Percentiles rank a stretch among this genome's conserved stretches.
Conservation (phyloP, 176 grass and related monocot genomes). For the Eragrostis nindensis region DNA sequence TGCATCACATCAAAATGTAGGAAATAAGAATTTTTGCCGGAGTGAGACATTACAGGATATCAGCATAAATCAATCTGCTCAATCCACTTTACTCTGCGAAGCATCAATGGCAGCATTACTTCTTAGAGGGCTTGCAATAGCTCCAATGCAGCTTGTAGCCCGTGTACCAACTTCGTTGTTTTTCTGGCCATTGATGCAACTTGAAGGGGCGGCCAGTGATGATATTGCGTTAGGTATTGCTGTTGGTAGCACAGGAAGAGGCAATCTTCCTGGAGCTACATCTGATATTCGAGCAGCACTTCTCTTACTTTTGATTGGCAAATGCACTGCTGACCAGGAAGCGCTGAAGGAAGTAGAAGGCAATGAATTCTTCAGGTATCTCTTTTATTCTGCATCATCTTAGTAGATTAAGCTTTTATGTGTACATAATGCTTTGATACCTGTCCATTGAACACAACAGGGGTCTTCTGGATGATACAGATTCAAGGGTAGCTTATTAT, state of each 20-base stretch:
- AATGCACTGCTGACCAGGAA: constrained; percentile 91
- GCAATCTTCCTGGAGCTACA: constrained; percentile 94
- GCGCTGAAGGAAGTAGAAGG: constrained; percentile 95
- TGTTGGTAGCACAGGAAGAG: constrained; percentile 96
- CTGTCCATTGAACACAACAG: constrained; percentile 46
- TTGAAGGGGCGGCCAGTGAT: constrained; percentile 94
- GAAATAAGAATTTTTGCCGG: constrained; percentile 45
- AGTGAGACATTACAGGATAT: constrained; percentile 57
- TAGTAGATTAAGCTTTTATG: constrained; percentile 2
- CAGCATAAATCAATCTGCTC: constrained; percentile 43
- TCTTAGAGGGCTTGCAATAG: constrained; percentile 83
- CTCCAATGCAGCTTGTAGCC: constrained; percentile 85
- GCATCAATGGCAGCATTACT: constrained; percentile 90
- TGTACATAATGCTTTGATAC: constrained; percentile 37
- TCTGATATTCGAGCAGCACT: constrained; percentile 96
- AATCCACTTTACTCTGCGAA: constrained; percentile 52
- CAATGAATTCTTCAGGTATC: constrained; percentile 94
- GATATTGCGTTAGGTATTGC: constrained; percentile 98
- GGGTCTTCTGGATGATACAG: constrained; percentile 90
- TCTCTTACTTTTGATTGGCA: constrained; percentile 93
- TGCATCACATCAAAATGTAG: constrained; percentile 48
- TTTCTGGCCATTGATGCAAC: constrained; percentile 95
- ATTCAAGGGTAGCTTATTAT: constrained; percentile 98
- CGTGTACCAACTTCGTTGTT: constrained; percentile 95
- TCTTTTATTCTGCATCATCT: constrained; percentile 32